A percentile compares a stretch with the other conserved stretches of the same genome.
phyloP scores from a whole-genome alignment of 139 green algal genomes.

The Eudorina sp. region DNA sequence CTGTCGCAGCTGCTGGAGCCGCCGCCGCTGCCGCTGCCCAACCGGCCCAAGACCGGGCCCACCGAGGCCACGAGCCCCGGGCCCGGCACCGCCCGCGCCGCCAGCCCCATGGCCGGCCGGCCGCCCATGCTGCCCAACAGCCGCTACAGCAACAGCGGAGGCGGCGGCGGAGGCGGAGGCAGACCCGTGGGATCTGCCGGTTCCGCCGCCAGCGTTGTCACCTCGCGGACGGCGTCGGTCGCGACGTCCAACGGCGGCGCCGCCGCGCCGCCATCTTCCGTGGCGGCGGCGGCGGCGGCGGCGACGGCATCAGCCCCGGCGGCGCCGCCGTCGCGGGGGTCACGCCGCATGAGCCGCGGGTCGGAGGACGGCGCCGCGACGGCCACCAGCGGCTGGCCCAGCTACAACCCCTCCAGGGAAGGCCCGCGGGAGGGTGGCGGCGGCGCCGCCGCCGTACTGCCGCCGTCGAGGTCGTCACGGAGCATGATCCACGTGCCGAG shows the following conservation, averaged over 20 bases:
- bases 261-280: no score
- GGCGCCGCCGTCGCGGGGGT: not conserved
- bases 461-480: no score
- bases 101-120: not conserved
- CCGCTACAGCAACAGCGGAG: slow-evolving; percentile 33
- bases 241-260: not conserved
- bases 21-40: no score
- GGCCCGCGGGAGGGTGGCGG: no score
- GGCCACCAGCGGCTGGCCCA: not conserved
- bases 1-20: slow-evolving; percentile 3
- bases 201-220: not conserved
- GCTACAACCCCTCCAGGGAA: slow-evolving; percentile 29
- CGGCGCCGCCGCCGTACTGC: no score
- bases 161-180: not conserved
- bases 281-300: no score
- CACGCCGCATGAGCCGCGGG: not conserved
- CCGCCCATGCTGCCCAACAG: slow-evolving; percentile 39
- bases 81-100: not conserved
- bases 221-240: not conserved
- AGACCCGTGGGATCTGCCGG: no score
- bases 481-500: no score
- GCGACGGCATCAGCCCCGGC: not conserved
- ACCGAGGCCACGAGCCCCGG: not conserved
- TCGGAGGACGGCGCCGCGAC: not conserved
- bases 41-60: not conserved